Evolutionary conservation across 805 yeast genomes (phyloP), one percentile per base, ranked within the genome.

Genomic region (Saccharomycopsis oosterbeekiorum): DNA sequence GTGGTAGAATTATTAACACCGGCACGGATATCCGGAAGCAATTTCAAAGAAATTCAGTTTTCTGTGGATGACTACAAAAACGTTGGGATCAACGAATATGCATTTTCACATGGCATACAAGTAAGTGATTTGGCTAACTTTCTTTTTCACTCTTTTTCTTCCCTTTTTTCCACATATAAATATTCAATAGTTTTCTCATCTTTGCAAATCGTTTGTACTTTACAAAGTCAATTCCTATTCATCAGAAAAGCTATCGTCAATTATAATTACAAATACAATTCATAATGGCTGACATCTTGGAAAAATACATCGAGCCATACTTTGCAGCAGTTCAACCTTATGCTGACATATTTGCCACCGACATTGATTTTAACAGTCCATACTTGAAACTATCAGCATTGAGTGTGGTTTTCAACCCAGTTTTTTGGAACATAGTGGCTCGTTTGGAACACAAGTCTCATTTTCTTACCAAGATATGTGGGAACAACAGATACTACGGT

Each of bases 371-470:
- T 64, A 64, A 65, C 59, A 62, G 67, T 17, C 65, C 64, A 57
- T 64, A 66, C 63, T 51, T 26, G 34, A 39, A 34, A 40, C 47
- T 56, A 39, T 34, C 58, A 40, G 58, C 21, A 56, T 43, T 50
- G 11, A 47, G 34, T 47, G 53, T 47, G 67, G 84, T 85, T 15
- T 92, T 94, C 81, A 94, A 94, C 72, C 99, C 99, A 17, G 81
- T 88, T 39, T 93, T 92, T 71, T 94, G 99, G 99, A 94, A 94
- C 72, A 80, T 87, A 62, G 96, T 83, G 24, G 99, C 99, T 5
- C 81, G 98, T 67, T 10, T 62, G 66, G 98, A 94, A 71, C 89
- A 89, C 78, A 82, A 83, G 63, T 84, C 89, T 15, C 87, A 88
- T 66, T 68, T 87, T 59, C 74, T 93, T 60, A 89, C 98, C 21